phyloP scores from a whole-genome alignment of 306 rosid species.

The Sindora glabra region DNA sequence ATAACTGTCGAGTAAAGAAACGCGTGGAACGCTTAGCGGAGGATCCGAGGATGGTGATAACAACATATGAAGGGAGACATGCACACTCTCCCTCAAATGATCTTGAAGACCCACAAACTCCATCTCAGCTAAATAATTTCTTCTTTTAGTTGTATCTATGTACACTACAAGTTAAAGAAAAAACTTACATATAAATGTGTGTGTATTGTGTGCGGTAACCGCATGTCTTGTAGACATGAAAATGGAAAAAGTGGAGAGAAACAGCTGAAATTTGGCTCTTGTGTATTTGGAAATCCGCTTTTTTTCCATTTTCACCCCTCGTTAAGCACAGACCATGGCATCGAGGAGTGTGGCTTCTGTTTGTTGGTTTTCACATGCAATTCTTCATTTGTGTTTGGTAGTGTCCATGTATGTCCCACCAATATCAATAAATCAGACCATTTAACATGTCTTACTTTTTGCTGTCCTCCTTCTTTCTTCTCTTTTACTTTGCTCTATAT shows the following conservation, averaged over 20 bases:
- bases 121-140: slow-evolving; percentile 58
- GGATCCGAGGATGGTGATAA: slow-evolving; percentile 99
- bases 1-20: slow-evolving; percentile 87
- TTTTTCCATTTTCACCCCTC: slow-evolving; percentile 9
- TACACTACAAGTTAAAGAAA: too few species aligned
- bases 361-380: neutral
- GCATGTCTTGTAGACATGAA: slow-evolving; percentile 24
- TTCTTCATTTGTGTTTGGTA: neutral
- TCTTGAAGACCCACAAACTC: slow-evolving; percentile 56
- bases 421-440: too few species aligned
- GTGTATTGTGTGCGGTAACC: neutral
- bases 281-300: neutral
- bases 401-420: neutral
- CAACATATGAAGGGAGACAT: slow-evolving; percentile 95
- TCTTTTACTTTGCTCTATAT: too few species aligned
- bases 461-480: too few species aligned
- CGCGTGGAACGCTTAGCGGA: slow-evolving; percentile 84
- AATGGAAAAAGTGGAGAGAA: neutral
- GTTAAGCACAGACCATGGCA: slow-evolving; percentile 2
- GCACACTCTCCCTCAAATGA: slow-evolving; percentile 80
- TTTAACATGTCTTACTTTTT: too few species aligned
- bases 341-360: neutral
- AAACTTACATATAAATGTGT: neutral
- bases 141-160: slow-evolving; percentile 63
- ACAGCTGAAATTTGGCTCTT: slow-evolving; percentile 6